A percentile compares a stretch with the other conserved stretches of the same genome.
Evolutionary conservation across 495 filamentous ascomycete genomes (phyloP).

Genomic region (Hypoxylon rickii): DNA sequence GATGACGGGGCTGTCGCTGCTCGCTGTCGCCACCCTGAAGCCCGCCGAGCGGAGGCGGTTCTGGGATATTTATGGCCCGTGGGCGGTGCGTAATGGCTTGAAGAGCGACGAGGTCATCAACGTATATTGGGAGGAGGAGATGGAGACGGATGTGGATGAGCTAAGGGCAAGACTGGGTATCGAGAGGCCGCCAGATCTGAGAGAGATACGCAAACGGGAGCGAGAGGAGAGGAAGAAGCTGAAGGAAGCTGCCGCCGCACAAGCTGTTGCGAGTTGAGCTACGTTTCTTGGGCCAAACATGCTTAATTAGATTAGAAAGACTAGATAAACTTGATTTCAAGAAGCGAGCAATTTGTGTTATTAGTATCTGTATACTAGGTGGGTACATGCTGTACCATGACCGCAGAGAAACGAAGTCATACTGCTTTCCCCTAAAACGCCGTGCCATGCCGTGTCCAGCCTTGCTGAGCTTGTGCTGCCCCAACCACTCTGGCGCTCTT

Average conservation of each 20-base stretch:
- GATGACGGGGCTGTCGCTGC: constrained; percentile 75
- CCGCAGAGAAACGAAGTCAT: constrained; percentile 1
- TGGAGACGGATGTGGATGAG: constrained; percentile 82
- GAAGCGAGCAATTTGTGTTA: constrained; percentile 2
- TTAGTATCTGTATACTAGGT: constrained; percentile 18
- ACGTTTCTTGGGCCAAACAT: not conserved
- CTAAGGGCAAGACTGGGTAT: constrained; percentile 75
- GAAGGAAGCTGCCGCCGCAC: constrained; percentile 49
- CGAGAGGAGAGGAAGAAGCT: constrained; percentile 69
- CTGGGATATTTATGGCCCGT: constrained; percentile 77
- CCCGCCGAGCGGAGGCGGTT: constrained; percentile 73
- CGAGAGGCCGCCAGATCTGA: constrained; percentile 87
- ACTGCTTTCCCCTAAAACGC: constrained; percentile 30
- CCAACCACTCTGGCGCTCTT: too few species aligned
- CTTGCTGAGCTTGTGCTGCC: not conserved
- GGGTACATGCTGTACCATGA: constrained; percentile 20
- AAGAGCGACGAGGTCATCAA: constrained; percentile 83
- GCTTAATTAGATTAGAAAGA: not conserved
- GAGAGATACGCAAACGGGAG: constrained; percentile 73
- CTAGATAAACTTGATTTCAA: not conserved
- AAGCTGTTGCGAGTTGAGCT: constrained; percentile 7
- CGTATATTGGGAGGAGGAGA: constrained; percentile 96
- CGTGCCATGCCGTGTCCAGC: constrained; percentile 28
- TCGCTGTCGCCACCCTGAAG: constrained; percentile 81
- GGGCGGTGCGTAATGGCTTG: constrained; percentile 86